Percentiles rank a stretch among this genome's conserved stretches.
Evolutionary conservation across 768 basidiomycete genomes (phyloP).

Genomic region (Atractiella rhizophila): DNA sequence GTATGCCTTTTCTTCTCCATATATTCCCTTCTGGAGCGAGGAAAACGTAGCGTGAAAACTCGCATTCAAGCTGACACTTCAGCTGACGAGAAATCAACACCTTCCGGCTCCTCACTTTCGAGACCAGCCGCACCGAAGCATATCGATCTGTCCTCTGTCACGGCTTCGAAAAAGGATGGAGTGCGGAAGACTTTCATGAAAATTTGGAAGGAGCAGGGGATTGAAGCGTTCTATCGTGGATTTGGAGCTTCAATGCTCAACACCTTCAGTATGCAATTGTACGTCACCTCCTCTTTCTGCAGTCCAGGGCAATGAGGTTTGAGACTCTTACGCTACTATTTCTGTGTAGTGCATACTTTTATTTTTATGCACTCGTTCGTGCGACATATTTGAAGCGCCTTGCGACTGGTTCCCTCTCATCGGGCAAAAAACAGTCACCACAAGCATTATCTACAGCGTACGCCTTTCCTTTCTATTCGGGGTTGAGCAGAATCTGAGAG

Average conservation of each 20-base stretch:
- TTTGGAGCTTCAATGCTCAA: slow-evolving; percentile 94
- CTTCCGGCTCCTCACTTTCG: slow-evolving; percentile 10
- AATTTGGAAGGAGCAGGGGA: slow-evolving; percentile 56
- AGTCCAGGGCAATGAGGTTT: neutral
- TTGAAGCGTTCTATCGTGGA: slow-evolving; percentile 62
- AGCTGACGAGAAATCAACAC: slow-evolving; percentile 1
- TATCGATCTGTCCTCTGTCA: slow-evolving; percentile 21
- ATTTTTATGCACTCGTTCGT: slow-evolving; percentile 85
- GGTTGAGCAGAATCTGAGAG: slow-evolving; percentile 7
- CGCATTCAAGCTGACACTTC: slow-evolving; percentile 53
- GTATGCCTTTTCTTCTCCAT: slow-evolving; percentile 26
- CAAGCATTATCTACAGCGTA: slow-evolving; percentile 13
- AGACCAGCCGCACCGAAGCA: slow-evolving; percentile 27
- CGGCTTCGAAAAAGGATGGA: slow-evolving; percentile 25
- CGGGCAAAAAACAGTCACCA: slow-evolving; percentile 25
- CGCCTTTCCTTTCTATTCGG: neutral
- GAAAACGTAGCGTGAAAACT: slow-evolving; percentile 50
- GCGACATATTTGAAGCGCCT: slow-evolving; percentile 53
- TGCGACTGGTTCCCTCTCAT: slow-evolving; percentile 33
- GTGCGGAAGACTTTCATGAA: slow-evolving; percentile 40
- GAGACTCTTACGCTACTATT: neutral
- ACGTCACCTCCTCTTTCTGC: neutral
- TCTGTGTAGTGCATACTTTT: slow-evolving; percentile 54
- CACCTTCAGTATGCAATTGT: slow-evolving; percentile 87
- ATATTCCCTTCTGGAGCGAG: neutral